phyloP scores from a whole-genome alignment of 106 monocot genomes.

The Dioscorea alata region DNA sequence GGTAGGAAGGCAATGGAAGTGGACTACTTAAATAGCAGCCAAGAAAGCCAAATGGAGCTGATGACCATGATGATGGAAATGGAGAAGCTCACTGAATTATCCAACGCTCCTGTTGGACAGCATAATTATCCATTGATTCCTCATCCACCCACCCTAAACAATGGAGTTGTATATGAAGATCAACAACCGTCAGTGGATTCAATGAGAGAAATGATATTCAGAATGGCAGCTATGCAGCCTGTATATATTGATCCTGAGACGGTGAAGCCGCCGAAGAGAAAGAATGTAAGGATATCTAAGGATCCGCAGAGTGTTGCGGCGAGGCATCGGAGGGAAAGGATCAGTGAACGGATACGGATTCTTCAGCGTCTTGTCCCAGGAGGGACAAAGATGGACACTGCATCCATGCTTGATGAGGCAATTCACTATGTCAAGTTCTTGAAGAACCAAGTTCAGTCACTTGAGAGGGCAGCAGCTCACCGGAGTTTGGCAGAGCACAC shows the following conservation, averaged over 20 bases:
- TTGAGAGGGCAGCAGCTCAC: too few species aligned
- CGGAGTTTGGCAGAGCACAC: too few species aligned
- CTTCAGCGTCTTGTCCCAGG: constrained; percentile 73
- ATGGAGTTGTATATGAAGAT: too few species aligned
- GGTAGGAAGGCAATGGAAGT: too few species aligned
- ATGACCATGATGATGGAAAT: too few species aligned
- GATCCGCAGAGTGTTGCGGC: constrained; percentile 84
- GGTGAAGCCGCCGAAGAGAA: constrained; percentile 53
- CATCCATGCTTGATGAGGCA: constrained; percentile 79
- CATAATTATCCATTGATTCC: too few species aligned
- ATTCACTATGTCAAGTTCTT: constrained; percentile 76
- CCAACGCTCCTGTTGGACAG: too few species aligned
- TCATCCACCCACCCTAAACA: too few species aligned
- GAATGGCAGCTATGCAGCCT: constrained; percentile 76
- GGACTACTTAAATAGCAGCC: too few species aligned
- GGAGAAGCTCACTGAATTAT: too few species aligned
- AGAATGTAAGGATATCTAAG: constrained; percentile 72
- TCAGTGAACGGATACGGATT: constrained; percentile 69
- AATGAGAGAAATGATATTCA: constrained; percentile 89
- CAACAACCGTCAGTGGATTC: constrained; percentile 22
- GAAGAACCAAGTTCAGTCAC: constrained; percentile 32
- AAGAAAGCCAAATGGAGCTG: too few species aligned
- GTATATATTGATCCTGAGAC: constrained; percentile 74
- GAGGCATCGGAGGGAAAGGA: constrained; percentile 62
- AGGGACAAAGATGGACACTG: constrained; percentile 81